These are phyloP conservation scores for Aspergillus sp. DNA, from an alignment of 2,329 filamentous ascomycete genomes.

Conservation along the genomic window DNA sequence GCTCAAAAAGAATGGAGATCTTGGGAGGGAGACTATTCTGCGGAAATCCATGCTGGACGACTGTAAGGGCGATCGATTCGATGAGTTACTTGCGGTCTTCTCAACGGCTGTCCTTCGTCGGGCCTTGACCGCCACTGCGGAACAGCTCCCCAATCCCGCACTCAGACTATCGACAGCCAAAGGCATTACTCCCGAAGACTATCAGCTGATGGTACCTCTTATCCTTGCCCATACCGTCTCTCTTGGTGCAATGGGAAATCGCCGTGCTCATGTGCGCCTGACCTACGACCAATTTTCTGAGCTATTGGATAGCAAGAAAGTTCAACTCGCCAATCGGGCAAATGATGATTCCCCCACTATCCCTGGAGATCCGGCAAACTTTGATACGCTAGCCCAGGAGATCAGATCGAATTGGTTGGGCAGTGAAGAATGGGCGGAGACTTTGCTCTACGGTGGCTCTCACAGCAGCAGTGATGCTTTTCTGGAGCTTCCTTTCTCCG, in stretches of 20 bases:
- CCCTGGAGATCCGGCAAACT: slow-evolving; percentile 37
- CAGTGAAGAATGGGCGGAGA: slow-evolving; percentile 67
- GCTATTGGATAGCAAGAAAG: slow-evolving; percentile 60
- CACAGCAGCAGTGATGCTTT: slow-evolving; percentile 55
- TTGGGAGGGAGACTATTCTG: slow-evolving; percentile 74
- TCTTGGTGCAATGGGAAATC: slow-evolving; percentile 54
- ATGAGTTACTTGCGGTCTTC: slow-evolving; percentile 78
- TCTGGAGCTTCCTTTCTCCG: slow-evolving; percentile 63
- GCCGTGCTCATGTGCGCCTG: slow-evolving; percentile 55
- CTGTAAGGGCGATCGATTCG: slow-evolving; percentile 85
- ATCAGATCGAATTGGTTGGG: slow-evolving; percentile 73
- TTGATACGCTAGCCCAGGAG: slow-evolving; percentile 36
- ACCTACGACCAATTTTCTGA: slow-evolving; percentile 62
- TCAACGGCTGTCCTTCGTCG: slow-evolving; percentile 79
- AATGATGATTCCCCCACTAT: slow-evolving; percentile 17
- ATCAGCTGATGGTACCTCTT: slow-evolving; percentile 54
- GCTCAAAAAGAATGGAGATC: slow-evolving; percentile 77
- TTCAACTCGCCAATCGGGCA: slow-evolving; percentile 42
- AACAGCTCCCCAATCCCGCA: slow-evolving; percentile 45
- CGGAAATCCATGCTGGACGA: slow-evolving; percentile 97
- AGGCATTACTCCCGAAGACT: slow-evolving; percentile 25
- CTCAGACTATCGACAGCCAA: slow-evolving; percentile 54
- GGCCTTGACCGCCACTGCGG: slow-evolving; percentile 45
- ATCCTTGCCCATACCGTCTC: slow-evolving; percentile 69
- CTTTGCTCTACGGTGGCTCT: slow-evolving; percentile 63